Conservation (phyloP, 2,329 filamentous ascomycete species). For the Colletotrichum melonis region DNA sequence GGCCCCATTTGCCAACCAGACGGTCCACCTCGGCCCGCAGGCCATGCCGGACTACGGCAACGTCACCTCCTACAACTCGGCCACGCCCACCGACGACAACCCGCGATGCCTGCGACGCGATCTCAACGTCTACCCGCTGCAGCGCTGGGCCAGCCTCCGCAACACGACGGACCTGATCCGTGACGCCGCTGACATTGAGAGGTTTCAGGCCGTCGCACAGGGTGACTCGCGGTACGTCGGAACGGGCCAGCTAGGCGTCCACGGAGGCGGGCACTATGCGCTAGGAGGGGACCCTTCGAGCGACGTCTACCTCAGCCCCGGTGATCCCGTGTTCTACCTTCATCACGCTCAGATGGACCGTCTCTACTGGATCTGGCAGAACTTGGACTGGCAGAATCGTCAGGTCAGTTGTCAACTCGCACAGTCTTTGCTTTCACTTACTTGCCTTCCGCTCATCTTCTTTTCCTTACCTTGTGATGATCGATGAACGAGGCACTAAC, state of each 20-base stretch:
- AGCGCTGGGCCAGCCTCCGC: slow-evolving; percentile 37
- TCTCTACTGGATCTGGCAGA: slow-evolving; percentile 61
- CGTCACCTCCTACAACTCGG: slow-evolving; percentile 27
- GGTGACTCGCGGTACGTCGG: slow-evolving; percentile 44
- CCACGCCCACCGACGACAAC: slow-evolving; percentile 48
- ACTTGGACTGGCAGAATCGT: slow-evolving; percentile 51
- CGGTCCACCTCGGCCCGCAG: slow-evolving; percentile 50
- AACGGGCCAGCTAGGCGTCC: slow-evolving; percentile 48
- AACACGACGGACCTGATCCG: slow-evolving; percentile 46
- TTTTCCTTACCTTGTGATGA: too few relatives aligned
- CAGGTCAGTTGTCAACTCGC: slow-evolving; percentile 38
- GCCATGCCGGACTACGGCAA: slow-evolving; percentile 26
- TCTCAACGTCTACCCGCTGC: slow-evolving; percentile 39
- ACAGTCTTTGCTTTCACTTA: too few relatives aligned
- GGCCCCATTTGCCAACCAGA: slow-evolving; percentile 52
- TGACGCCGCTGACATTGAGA: slow-evolving; percentile 15
- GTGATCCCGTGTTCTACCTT: slow-evolving; percentile 57
- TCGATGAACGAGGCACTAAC: not conserved
- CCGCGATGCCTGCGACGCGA: slow-evolving; percentile 56
- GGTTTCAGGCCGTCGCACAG: slow-evolving; percentile 51
- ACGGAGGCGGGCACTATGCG: slow-evolving; percentile 53
- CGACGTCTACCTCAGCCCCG: slow-evolving; percentile 56
- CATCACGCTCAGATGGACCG: slow-evolving; percentile 59
- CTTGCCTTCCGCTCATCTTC: too few relatives aligned
- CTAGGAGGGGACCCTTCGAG: slow-evolving; percentile 57